A percentile compares a stretch with the other conserved stretches of the same genome.
phyloP scores from a whole-genome alignment of 2,329 filamentous ascomycete genomes.

The Aspergillus quadrilineatus region DNA sequence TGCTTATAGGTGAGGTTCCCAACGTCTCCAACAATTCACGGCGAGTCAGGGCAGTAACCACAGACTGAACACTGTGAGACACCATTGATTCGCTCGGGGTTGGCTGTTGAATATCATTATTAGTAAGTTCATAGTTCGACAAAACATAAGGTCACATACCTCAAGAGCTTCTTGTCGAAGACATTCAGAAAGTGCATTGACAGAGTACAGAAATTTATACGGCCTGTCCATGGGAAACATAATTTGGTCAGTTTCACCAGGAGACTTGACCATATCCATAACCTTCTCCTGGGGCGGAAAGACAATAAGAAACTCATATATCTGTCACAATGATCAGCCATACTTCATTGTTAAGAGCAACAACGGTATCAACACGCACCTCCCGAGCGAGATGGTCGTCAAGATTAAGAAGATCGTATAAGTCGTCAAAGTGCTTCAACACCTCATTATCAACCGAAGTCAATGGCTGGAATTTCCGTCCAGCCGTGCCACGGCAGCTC shows the following conservation, averaged over 20 bases:
- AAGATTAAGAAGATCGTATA: slow-evolving; percentile 78
- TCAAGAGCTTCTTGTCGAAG: slow-evolving; percentile 50
- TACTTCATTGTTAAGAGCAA: background rate
- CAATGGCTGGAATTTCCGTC: slow-evolving; percentile 51
- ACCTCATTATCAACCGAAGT: slow-evolving; percentile 73
- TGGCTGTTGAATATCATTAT: slow-evolving; percentile 21
- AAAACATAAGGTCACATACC: slow-evolving; percentile 18
- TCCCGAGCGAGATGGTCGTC: slow-evolving; percentile 68
- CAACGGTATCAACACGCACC: slow-evolving; percentile 44
- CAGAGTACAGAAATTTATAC: slow-evolving; percentile 71
- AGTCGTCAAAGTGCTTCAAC: slow-evolving; percentile 74
- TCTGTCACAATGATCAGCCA: slow-evolving; percentile 40
- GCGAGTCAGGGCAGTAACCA: slow-evolving; percentile 63
- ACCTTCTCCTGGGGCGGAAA: slow-evolving; percentile 68
- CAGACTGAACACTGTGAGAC: slow-evolving; percentile 50
- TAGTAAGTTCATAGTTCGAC: background rate
- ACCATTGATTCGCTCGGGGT: slow-evolving; percentile 39
- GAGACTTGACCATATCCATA: slow-evolving; percentile 58
- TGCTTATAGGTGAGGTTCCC: slow-evolving; percentile 46
- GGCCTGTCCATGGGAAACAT: slow-evolving; percentile 69
- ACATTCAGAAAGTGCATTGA: slow-evolving; percentile 65
- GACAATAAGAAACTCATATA: slow-evolving; percentile 68
- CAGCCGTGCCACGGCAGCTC: slow-evolving; percentile 41
- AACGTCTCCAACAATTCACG: slow-evolving; percentile 52
- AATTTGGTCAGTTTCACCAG: slow-evolving; percentile 54